These are phyloP conservation scores for Boletus semigastroideus DNA, from an alignment of 1,284 basidiomycete species.

Conservation along the genomic window DNA sequence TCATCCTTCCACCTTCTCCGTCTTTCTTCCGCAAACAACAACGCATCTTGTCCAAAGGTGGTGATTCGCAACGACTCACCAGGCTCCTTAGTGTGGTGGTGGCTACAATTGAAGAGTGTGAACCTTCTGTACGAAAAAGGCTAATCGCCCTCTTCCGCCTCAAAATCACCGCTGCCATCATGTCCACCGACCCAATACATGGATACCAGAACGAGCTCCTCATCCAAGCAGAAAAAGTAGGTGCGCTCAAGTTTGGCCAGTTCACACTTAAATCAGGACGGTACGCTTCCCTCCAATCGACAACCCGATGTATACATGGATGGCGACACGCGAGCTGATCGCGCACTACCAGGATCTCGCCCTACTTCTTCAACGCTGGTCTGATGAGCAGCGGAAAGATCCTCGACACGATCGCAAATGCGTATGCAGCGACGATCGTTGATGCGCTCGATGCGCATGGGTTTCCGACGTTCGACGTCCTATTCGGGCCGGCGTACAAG, in stretches of 20 bases:
- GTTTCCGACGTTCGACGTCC: conserved; percentile 79
- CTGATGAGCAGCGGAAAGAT: conserved; percentile 84
- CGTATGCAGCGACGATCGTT: conserved; percentile 83
- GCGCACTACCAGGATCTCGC: conserved; percentile 62
- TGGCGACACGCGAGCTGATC: not conserved
- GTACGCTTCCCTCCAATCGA: conserved; percentile 43
- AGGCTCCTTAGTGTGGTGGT: too few species aligned
- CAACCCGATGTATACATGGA: not conserved
- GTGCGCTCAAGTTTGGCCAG: conserved; percentile 84
- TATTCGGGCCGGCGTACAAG: conserved; percentile 98
- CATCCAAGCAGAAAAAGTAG: conserved; percentile 47
- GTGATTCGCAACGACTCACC: conserved; percentile 8
- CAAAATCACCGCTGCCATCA: conserved; percentile 4
- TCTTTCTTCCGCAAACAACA: conserved; percentile 62
- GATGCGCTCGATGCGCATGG: conserved; percentile 42
- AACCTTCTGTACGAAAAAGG: too few species aligned
- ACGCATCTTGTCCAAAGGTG: conserved; percentile 8
- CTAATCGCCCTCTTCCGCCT: too few species aligned
- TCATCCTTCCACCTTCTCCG: conserved; percentile 78
- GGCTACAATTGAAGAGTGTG: too few species aligned
- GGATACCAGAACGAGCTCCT: conserved; percentile 48
- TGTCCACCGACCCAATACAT: conserved; percentile 23
- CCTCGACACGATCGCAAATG: conserved; percentile 77
- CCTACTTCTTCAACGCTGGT: conserved; percentile 97
- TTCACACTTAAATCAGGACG: conserved; percentile 95